phyloP scores from a whole-genome alignment of 306 rosid genomes.

The Glycine tomentella region DNA sequence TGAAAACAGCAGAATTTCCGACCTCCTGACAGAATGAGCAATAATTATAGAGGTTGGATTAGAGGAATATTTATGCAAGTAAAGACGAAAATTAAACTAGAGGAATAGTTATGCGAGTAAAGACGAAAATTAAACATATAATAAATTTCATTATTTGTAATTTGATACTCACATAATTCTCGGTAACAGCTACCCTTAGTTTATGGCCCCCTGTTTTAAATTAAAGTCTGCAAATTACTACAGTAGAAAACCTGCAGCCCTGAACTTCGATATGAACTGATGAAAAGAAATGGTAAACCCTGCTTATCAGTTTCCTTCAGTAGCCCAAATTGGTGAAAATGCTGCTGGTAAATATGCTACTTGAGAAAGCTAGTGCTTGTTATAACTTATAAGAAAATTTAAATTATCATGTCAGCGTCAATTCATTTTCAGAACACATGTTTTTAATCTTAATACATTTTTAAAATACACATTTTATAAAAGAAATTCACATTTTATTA shows the following conservation, averaged over 20 bases:
- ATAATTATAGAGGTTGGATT: background rate
- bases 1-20: background rate
- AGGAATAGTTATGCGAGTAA: background rate
- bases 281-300: background rate
- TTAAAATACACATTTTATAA: too few species aligned
- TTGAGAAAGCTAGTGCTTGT: too few species aligned
- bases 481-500: too few species aligned
- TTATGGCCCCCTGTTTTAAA: background rate
- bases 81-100: background rate
- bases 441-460: too few species aligned
- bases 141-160: background rate
- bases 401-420: too few species aligned
- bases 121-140: background rate
- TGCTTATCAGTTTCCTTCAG: background rate
- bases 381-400: too few species aligned
- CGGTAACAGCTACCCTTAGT: background rate
- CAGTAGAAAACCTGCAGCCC: slow-evolving; percentile 10
- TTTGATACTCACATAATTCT: background rate
- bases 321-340: background rate
- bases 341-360: background rate
- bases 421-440: too few species aligned
- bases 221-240: background rate
- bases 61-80: background rate
- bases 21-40: background rate
- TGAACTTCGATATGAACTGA: background rate